These are phyloP conservation scores for Zelonia costaricensis DNA, from an alignment of 208 protist genomes.

Conservation along the genomic window DNA sequence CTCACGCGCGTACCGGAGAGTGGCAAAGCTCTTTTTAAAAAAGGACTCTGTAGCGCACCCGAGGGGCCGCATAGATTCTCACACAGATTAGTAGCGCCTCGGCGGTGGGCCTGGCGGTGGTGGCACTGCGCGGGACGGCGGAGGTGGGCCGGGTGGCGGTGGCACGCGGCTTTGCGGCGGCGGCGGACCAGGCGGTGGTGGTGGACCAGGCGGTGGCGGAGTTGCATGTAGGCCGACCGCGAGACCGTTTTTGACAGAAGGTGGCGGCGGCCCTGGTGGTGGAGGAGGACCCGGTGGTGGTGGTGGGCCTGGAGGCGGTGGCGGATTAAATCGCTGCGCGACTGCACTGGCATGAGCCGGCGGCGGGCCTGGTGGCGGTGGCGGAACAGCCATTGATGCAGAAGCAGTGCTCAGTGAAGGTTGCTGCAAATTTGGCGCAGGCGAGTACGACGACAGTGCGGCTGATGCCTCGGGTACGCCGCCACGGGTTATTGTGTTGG, in stretches of 20 bases:
- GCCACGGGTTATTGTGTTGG: neutral
- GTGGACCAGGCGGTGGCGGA: conserved; percentile 13
- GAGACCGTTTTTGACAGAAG: too few relatives aligned
- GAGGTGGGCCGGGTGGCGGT: conserved; percentile 14
- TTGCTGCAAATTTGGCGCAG: too few relatives aligned
- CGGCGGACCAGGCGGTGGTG: conserved; percentile 15
- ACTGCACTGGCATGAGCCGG: too few relatives aligned
- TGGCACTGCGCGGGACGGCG: conserved; percentile 2
- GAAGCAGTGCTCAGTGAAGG: too few relatives aligned
- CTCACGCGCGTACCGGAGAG: too few relatives aligned
- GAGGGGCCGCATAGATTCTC: too few relatives aligned
- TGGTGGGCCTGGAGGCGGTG: conserved; percentile 5
- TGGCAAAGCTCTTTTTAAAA: too few relatives aligned
- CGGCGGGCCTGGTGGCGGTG: neutral
- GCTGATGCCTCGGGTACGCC: neutral
- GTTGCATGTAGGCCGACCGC: neutral
- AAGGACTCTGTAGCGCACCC: too few relatives aligned
- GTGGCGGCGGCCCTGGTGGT: conserved; percentile 6
- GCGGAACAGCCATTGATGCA: too few relatives aligned
- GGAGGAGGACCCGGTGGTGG: conserved; percentile 23
- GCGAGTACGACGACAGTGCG: too few relatives aligned
- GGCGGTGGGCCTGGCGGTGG: conserved; percentile 29
- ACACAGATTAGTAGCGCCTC: neutral
- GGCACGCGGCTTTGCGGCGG: conserved; percentile 1
- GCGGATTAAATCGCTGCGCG: too few relatives aligned